Evolutionary conservation across 2,329 filamentous ascomycete species (phyloP), one percentile per base, ranked within the genome.

Genomic region (Neoarthrinium moseri): DNA sequence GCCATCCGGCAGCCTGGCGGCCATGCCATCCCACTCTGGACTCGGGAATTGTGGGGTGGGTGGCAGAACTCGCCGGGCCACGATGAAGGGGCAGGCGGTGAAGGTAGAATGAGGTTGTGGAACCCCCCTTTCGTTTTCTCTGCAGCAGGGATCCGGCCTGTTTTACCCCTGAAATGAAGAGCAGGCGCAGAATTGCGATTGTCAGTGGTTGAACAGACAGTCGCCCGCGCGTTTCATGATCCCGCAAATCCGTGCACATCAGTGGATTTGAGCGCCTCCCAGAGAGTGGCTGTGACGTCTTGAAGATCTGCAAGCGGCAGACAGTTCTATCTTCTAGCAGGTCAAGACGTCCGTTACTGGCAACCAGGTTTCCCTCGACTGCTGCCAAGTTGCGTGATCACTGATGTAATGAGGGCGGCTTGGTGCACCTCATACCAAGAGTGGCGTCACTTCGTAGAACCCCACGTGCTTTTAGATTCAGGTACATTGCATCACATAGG

Each of bases 151-250:
- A n/a, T 34, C 20, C 18, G 12, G 18, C 29, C 21, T 32, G 27
- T 17, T 22, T 22, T 30, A 29, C 29, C 39, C 39, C 39, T 43
- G 39, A 30, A 34, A 21, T 33, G 8, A 13, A 13, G 24, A 24
- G 24, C 18, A 13, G 29, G 11, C 23, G 4, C 26, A 43, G 39
- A 43, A 43, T 43, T 43, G 29, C 15, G 39, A 43, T 43, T 30
- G 17, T 34, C 39, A 43, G 18, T 24, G 26, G n/a, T 29, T 29
- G 38, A 30, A 33, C 26, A 33, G 39, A 33, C 12, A 29, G n/a
- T 29, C n/a, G 26, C 8, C 26, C 8, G 26, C 26, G 26, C 26
- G 26, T 29, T 29, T 29, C 26, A 29, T 29, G 26, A 29, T 29
- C 26, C 26, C 26, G 26, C 26, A 29, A 29, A 8, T 29, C 8